Evolutionary conservation across 805 yeast genomes (phyloP).

Genomic region (Wickerhamiella allomyrinae): DNA sequence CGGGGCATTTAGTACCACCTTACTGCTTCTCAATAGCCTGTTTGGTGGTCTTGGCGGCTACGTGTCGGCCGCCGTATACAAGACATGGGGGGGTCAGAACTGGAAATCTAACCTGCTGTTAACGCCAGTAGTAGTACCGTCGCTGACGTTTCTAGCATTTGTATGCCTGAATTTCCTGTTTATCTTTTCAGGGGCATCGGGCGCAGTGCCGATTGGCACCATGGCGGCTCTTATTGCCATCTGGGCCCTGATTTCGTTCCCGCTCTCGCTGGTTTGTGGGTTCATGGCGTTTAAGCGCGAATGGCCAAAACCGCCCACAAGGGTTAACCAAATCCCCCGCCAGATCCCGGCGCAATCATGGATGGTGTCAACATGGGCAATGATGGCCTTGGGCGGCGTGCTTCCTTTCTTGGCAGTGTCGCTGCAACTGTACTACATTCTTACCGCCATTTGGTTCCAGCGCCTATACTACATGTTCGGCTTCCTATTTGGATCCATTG

Average conservation of each 20-base stretch:
- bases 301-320: constrained; percentile 55
- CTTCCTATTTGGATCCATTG: constrained; percentile 74
- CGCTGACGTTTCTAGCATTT: constrained; percentile 47
- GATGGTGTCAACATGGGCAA: constrained; percentile 55
- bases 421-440: constrained; percentile 86
- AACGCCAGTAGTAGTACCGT: constrained; percentile 82
- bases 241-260: constrained; percentile 79
- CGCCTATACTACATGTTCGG: constrained; percentile 95
- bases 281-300: constrained; percentile 54
- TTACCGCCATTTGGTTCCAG: constrained; percentile 86
- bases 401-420: constrained; percentile 93
- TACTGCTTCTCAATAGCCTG: constrained; percentile 69
- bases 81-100: constrained; percentile 78
- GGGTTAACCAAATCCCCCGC: constrained; percentile 90
- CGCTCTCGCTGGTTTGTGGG: constrained; percentile 75
- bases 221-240: constrained; percentile 64
- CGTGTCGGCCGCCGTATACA: constrained; percentile 72
- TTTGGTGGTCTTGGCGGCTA: constrained; percentile 77
- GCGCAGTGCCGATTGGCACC: constrained; percentile 89
- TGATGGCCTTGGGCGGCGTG: constrained; percentile 67
- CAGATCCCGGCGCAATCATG: constrained; percentile 88
- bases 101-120: constrained; percentile 79
- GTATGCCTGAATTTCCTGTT: constrained; percentile 68
- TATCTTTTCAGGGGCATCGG: constrained; percentile 66
- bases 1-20: constrained; percentile 82